These are phyloP conservation scores for Fonsecaea erecta DNA, from an alignment of 2,329 filamentous ascomycete genomes.

Conservation along the genomic window DNA sequence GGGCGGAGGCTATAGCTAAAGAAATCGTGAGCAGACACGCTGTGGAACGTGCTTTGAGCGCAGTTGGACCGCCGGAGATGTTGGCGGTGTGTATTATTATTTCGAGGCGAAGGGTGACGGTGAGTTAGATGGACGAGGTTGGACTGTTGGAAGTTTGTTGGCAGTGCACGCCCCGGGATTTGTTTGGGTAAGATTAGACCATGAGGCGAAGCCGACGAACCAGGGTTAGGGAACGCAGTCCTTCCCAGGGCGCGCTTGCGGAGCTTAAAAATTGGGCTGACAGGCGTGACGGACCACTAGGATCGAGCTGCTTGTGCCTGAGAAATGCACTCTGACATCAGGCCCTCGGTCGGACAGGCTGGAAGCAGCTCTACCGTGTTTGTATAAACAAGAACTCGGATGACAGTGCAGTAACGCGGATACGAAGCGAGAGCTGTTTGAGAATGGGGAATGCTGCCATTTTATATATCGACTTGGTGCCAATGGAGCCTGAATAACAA, in stretches of 20 bases:
- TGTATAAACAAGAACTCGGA: not conserved
- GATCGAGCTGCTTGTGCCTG: conserved; percentile 7
- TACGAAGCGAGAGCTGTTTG: too few relatives aligned
- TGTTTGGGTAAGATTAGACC: conserved; percentile 19
- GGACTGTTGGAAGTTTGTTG: conserved; percentile 10
- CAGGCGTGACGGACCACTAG: not conserved
- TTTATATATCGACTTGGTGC: not conserved
- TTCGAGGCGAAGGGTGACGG: conserved; percentile 1
- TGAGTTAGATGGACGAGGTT: conserved; percentile 17
- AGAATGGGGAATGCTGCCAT: not conserved
- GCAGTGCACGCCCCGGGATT: conserved; percentile 15
- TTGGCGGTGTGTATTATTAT: not conserved
- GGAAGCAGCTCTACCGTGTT: not conserved
- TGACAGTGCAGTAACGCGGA: not conserved
- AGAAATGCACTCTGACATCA: conserved; percentile 18
- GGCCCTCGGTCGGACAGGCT: not conserved
- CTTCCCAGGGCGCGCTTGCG: conserved; percentile 4
- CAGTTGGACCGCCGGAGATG: not conserved
- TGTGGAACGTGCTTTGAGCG: not conserved
- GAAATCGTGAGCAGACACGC: not conserved
- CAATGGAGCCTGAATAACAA: not conserved
- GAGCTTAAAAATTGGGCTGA: conserved; percentile 15
- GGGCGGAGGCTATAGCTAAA: not conserved
- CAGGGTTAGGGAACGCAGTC: conserved; percentile 6
- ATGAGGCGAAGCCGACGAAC: conserved; percentile 15